A percentile compares a stretch with the other conserved stretches of the same genome.
Evolutionary conservation across 192 early-diverging fungal species (phyloP).

Genomic region (Backusella tuberculispora): DNA sequence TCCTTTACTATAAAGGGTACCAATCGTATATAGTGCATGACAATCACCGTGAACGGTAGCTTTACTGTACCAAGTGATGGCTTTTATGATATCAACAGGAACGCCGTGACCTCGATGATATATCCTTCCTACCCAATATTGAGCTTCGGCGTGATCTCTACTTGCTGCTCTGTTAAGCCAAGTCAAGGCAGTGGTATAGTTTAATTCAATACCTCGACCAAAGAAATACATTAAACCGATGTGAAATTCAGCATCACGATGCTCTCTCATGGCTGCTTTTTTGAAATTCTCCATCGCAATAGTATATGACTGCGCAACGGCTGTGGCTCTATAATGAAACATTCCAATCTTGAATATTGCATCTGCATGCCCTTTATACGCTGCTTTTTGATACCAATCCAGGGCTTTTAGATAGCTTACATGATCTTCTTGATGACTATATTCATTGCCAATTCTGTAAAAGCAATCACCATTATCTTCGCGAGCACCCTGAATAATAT

Average conservation of each 20-base stretch:
- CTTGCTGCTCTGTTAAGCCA: not conserved
- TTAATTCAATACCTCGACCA: not conserved
- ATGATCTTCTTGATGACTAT: not conserved
- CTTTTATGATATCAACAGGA: not conserved
- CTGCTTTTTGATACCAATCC: constrained; percentile 1
- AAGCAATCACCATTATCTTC: not conserved
- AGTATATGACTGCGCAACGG: not conserved
- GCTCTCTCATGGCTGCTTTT: not conserved
- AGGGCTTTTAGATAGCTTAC: not conserved
- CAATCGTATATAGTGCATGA: not conserved
- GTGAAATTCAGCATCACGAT: not conserved
- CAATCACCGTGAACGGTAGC: not conserved
- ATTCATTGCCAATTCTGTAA: not conserved
- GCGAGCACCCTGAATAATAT: not conserved
- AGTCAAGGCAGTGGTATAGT: not conserved
- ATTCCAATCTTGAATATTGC: not conserved
- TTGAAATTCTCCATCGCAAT: not conserved
- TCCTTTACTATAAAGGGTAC: not conserved
- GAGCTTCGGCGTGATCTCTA: not conserved
- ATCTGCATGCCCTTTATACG: not conserved
- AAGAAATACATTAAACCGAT: not conserved
- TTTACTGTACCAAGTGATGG: not conserved
- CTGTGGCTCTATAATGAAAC: not conserved
- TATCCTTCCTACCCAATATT: not conserved
- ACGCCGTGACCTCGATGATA: not conserved